Evolutionary conservation across 2,329 filamentous ascomycete genomes (phyloP).

Genomic region (Colletotrichum lentis): DNA sequence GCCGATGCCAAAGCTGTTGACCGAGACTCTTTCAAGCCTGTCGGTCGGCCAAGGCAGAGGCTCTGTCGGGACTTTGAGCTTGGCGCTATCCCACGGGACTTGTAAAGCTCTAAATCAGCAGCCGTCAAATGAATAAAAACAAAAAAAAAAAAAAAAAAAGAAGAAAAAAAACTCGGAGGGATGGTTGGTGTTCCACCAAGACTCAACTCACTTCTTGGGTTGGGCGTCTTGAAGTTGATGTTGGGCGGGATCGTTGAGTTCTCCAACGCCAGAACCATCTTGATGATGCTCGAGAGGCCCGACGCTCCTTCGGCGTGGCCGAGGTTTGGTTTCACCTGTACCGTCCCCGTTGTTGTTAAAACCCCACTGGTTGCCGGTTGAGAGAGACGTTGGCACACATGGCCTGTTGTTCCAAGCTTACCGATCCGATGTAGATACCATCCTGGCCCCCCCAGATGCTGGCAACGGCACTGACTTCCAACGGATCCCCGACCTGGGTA

Average conservation of each 20-base stretch:
- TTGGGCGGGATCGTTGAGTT: constrained; percentile 50
- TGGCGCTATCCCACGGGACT: constrained; percentile 40
- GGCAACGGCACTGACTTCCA: constrained; percentile 48
- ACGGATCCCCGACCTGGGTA: constrained; percentile 61
- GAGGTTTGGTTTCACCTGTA: constrained; percentile 49
- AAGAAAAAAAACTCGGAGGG: constrained; percentile 34
- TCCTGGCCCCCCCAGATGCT: constrained; percentile 43
- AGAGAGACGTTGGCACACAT: too few relatives aligned
- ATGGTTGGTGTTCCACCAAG: rapidly evolving
- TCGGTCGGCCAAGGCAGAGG: constrained; percentile 45
- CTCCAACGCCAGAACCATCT: constrained; percentile 53
- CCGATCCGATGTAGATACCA: constrained; percentile 44
- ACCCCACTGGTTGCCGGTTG: too few relatives aligned
- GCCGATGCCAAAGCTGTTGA: constrained; percentile 49
- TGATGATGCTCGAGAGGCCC: constrained; percentile 55
- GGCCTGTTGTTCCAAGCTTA: background rate
- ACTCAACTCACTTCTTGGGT: constrained; percentile 39
- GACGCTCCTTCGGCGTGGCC: constrained; percentile 57
- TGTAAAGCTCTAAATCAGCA: background rate
- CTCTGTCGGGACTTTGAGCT: constrained; percentile 45
- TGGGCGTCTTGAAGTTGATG: constrained; percentile 48
- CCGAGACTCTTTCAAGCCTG: constrained; percentile 40
- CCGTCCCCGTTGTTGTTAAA: too few relatives aligned
- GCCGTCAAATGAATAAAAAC: too few relatives aligned
- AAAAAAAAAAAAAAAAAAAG: too few relatives aligned